Base-by-base conservation (phyloP, 106 monocot species). In the Acanthochlamys bracteata region DNA sequence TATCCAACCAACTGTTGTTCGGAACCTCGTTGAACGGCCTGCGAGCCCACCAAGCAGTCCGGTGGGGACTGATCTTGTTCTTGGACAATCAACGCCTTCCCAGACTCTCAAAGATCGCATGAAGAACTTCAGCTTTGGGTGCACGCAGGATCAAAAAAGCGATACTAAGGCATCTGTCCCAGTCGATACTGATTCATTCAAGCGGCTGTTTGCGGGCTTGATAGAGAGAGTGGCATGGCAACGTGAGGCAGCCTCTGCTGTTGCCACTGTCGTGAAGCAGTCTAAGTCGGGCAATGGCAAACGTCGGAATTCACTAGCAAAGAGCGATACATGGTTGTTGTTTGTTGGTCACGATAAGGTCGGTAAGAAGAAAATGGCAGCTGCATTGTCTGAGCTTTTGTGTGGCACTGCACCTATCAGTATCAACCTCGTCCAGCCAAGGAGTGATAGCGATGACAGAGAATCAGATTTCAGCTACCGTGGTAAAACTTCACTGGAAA, bases 351-450 rank as follows among this genome's bases (percentile, higher is more conserved):
- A 79, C 0, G 95, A 96, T 55, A 72, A 61, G 62, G 70, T 88
- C 26, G 95, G 90, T 16, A 96, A 96, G 78, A 72, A 62, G 66
- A 90, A 82, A 65, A 90, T 96, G 95, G 95, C 87, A 4, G 20
- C 20, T 11, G 76, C 87, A 0, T 47, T 96, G 25, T 82, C 95
- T 0, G 90, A 96, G 61, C 68, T 90, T 4, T 62, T 90, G 53
- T 78, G 71, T 21, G 75, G 80, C 20, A 33, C 59, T 20, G 67
- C 61, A 46, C 87, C 95, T 0, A 45, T 78, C n/a, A 75, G 41
- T 8, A 46, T 88, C 4, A 56, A 55, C 11, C 67, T 84, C 23
- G 75, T 82, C 10, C 59, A 25, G 7, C 13, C 17, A n/a, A 0
- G 41, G 4, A 43, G 27, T 16, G 27, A 53, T 12, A 68, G 51